phyloP scores from a whole-genome alignment of 23 red algal genomes.

The Agarophyton chilense region DNA sequence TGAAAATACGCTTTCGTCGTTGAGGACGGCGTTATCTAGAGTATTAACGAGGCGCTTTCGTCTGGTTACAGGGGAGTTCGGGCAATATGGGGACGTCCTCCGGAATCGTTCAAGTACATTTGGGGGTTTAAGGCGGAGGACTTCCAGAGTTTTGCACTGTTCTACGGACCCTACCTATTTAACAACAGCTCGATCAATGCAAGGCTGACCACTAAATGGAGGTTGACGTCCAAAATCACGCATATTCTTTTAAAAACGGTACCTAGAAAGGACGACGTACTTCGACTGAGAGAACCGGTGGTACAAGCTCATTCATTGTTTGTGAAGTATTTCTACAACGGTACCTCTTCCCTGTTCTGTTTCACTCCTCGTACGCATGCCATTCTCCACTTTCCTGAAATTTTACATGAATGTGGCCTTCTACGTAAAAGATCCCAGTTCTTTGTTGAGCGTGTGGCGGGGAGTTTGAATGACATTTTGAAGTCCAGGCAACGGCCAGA shows the following conservation, averaged over 20 bases:
- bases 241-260: too few species aligned
- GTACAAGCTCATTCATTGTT: neutral
- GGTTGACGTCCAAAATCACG: neutral
- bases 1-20: neutral
- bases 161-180: neutral
- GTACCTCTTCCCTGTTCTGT: neutral
- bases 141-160: neutral
- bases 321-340: neutral
- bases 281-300: too few species aligned
- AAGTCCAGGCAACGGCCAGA: too few species aligned
- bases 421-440: neutral
- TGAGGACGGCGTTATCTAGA: too few species aligned
- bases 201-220: neutral
- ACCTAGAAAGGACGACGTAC: too few species aligned
- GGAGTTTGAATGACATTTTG: too few species aligned
- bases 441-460: too few species aligned
- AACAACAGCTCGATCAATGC: neutral
- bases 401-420: neutral
- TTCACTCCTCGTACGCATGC: constrained; percentile 1
- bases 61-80: too few species aligned
- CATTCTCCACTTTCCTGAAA: constrained; percentile 19
- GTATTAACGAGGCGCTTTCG: too few species aligned
- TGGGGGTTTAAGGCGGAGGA: neutral
- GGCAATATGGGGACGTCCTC: too few species aligned
- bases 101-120: too few species aligned